Evolutionary conservation across 768 basidiomycete species (phyloP), one percentile per base, ranked within the genome.

Genomic region (Mycena alexandri): DNA sequence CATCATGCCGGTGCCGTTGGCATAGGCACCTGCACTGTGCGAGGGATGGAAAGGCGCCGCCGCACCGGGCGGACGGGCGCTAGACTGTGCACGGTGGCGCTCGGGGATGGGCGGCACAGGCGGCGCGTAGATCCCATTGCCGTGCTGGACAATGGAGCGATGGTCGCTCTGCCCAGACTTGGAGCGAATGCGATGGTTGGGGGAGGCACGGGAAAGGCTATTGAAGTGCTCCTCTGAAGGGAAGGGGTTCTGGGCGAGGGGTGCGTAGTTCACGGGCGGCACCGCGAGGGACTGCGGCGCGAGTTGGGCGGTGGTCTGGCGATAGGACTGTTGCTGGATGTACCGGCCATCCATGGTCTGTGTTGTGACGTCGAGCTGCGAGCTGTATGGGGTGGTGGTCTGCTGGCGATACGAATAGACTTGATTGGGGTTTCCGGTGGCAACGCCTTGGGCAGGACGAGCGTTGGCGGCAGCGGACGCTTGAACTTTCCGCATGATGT

Each of bases 221-320:
- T 33, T 22, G 54, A 61, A 33, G 38, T 56, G 57, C 34, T 62
- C 66, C 2, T 47, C 9, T 0, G 42, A 36, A 11, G 67, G 67
- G 61, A 54, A 60, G 14, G 67, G 67, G 52, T 68, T 63, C 9
- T n/a, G 67, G 6, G 67, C 67, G n/a, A 63, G 52, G 8, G 67
- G 67, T 0, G 48, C 55, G 33, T 52, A 47, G 57, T 68, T 48
- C 6, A 63, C 36, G 11, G 61, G 41, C 0, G 67, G 67, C 12
- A 63, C 67, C 17, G 50, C 38, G 60, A 67, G 66, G 1, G 36
- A 55, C 41, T 61, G 60, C 34, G 53, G 54, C 11, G 53, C 38
- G 58, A 17, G 42, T 16, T 25, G 47, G n/a, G 24, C 21, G 7
- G 55, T 59, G 14, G 43, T 58, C 38, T 48, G 43, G 38, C 36